Evolutionary conservation across 148 eudicot species (phyloP), one percentile per base, ranked within the genome.

Genomic region (Tetragonia tetragonoides): DNA sequence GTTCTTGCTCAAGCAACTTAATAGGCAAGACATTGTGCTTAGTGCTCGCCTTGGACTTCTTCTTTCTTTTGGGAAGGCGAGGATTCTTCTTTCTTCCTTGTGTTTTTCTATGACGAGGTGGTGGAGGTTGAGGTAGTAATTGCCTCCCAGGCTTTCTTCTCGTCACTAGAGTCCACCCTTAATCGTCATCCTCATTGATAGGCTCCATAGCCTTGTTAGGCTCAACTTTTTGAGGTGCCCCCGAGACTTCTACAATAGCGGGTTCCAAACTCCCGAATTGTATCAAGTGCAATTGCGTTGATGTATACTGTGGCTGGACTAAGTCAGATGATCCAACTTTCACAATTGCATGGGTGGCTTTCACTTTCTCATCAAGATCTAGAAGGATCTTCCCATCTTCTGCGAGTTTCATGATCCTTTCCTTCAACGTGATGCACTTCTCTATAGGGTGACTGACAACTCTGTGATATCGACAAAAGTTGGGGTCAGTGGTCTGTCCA

Each of bases 151-250:
- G 23, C 0, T 21, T 54, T 24, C 11, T 10, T 1, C 68, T 44
- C 6, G 64, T 69, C 0, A 77, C 61, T 5, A 77, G 5, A 2
- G 67, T 69, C 74, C 80, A 69, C 0, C 80, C 80, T 40, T 40
- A 37, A 6, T 75, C 71, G 3, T 75, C 42, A 2, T 47, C 34
- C 3, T 54, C 7, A 4, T 10, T 17, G 2, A 8, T 3, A 17
- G 4, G 8, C 8, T 3, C 3, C 0, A 0, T 11, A 2, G 18
- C n/a, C 0, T 5, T 4, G 0, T 20, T 21, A 28, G 16, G 5
- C 7, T 40, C 16, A 4, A 14, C 0, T 11, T 42, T 14, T 39
- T 2, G 38, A 3, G 5, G 3, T 10, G 2, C 20, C 21, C 3
- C 10, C n/a, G 2, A 12, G 2, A 65, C 10, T 4, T 1, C 2